Conservation (phyloP, 1,284 basidiomycete genomes). For the Meripilus lineatus region DNA sequence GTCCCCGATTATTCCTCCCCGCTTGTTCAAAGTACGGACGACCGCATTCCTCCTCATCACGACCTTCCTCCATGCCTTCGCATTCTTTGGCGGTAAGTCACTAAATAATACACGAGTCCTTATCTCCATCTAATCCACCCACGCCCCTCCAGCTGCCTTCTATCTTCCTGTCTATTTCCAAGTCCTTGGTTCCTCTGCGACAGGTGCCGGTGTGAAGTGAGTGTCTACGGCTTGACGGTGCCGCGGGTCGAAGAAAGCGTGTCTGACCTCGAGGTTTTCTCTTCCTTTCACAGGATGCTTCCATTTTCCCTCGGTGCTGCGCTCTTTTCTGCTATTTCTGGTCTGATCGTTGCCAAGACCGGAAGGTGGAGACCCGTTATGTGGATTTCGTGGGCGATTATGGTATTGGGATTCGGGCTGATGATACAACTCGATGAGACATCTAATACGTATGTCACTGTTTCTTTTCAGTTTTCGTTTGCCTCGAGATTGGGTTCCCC, state of each 20-base stretch:
- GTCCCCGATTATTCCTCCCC: slow-evolving; percentile 77
- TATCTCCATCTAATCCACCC: slow-evolving; percentile 2
- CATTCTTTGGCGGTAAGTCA: slow-evolving; percentile 52
- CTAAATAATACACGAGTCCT: not conserved
- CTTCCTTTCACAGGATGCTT: slow-evolving; percentile 50
- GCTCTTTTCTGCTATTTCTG: slow-evolving; percentile 51
- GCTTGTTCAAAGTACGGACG: slow-evolving; percentile 76
- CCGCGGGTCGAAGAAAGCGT: too few species aligned
- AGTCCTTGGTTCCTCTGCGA: slow-evolving; percentile 71
- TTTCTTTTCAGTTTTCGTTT: not conserved
- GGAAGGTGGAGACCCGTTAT: slow-evolving; percentile 64
- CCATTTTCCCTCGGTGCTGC: slow-evolving; percentile 68
- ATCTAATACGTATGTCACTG: slow-evolving; percentile 40
- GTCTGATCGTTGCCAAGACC: slow-evolving; percentile 53
- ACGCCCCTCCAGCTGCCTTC: slow-evolving; percentile 43
- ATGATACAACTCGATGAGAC: slow-evolving; percentile 48
- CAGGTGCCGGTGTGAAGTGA: slow-evolving; percentile 67
- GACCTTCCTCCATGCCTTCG: slow-evolving; percentile 61
- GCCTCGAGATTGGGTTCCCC: slow-evolving; percentile 1
- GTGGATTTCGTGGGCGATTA: slow-evolving; percentile 51
- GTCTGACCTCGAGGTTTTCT: not conserved
- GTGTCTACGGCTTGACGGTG: too few species aligned
- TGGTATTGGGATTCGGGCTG: slow-evolving; percentile 60
- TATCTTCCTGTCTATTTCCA: slow-evolving; percentile 81
- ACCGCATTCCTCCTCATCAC: slow-evolving; percentile 62